phyloP scores from a whole-genome alignment of 495 filamentous ascomycete species.

The Tricharina praecox region DNA sequence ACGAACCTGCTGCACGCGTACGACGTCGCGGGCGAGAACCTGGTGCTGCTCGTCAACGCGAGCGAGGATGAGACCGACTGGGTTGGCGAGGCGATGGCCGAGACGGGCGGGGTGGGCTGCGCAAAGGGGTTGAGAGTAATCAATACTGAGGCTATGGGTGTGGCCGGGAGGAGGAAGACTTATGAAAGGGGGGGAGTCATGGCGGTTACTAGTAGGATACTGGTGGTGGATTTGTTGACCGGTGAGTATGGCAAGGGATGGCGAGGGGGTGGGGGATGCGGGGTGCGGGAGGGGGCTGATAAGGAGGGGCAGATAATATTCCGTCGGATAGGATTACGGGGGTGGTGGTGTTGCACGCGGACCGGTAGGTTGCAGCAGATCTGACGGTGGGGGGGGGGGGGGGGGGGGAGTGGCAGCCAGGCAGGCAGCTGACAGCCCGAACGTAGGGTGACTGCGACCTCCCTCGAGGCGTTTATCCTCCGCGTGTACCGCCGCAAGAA shows the following conservation, averaged over 20 bases:
- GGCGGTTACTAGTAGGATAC: conserved; percentile 87
- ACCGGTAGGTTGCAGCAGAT: conserved; percentile 34
- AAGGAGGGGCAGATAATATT: neutral
- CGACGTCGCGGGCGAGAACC: conserved; percentile 85
- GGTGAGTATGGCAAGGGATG: conserved; percentile 36
- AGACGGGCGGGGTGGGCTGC: conserved; percentile 62
- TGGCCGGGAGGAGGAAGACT: conserved; percentile 52
- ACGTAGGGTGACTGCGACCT: conserved; percentile 59
- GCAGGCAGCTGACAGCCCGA: neutral
- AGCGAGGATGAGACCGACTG: conserved; percentile 86
- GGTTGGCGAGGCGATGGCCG: conserved; percentile 83
- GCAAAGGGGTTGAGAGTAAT: conserved; percentile 77
- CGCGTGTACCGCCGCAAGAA: conserved; percentile 89
- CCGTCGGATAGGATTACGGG: conserved; percentile 68
- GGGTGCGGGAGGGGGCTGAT: neutral
- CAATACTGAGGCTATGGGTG: conserved; percentile 83
- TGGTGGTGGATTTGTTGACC: conserved; percentile 82
- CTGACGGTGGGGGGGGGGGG: neutral
- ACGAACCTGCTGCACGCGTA: conserved; percentile 92
- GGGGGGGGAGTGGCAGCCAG: neutral
- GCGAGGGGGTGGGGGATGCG: no score
- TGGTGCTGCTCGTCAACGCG: conserved; percentile 78
- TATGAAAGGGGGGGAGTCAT: conserved; percentile 80
- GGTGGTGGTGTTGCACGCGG: conserved; percentile 74
- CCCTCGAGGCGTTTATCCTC: conserved; percentile 84